A percentile compares a stretch with the other conserved stretches of the same genome.
These are phyloP conservation scores for Hygrophorus russula DNA, from an alignment of 768 basidiomycete species.

Conservation along the genomic window DNA sequence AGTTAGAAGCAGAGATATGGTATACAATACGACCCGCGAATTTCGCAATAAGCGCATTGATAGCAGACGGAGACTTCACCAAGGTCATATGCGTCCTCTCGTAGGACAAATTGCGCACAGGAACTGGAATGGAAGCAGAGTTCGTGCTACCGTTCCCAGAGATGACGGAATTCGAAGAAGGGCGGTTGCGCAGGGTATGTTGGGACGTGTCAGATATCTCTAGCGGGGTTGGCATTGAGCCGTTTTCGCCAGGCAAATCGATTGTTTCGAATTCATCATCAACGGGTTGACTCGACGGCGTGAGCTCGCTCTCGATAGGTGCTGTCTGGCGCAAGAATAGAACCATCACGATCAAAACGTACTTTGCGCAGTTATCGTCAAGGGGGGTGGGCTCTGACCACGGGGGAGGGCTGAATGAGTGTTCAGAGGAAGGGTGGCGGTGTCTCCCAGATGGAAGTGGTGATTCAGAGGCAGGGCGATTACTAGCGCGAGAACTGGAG, in stretches of 20 bases:
- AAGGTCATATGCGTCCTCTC: conserved; percentile 56
- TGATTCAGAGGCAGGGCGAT: conserved; percentile 26
- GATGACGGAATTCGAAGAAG: conserved; percentile 29
- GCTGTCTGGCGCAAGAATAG: conserved; percentile 70
- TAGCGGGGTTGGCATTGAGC: conserved; percentile 8
- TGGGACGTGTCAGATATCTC: conserved; percentile 9
- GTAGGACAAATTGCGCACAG: conserved; percentile 30
- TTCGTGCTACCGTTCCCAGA: conserved; percentile 25
- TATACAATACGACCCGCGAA: conserved; percentile 75
- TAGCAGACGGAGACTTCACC: conserved; percentile 38
- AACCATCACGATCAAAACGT: conserved; percentile 74
- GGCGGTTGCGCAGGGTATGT: conserved; percentile 24
- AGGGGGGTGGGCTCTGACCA: conserved; percentile 61
- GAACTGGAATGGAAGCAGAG: conserved; percentile 28
- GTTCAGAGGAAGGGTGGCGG: conserved; percentile 32
- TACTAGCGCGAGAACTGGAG: conserved; percentile 31
- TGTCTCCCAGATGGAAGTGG: conserved; percentile 23
- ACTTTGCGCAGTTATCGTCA: conserved; percentile 73
- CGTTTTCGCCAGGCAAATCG: conserved; percentile 11
- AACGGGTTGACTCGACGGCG: conserved; percentile 48
- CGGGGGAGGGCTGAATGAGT: conserved; percentile 26
- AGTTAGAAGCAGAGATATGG: conserved; percentile 82
- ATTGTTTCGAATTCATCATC: conserved; percentile 63
- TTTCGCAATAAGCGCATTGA: conserved; percentile 55
- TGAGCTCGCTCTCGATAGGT: conserved; percentile 39